Conservation (phyloP, 2,329 filamentous ascomycete genomes). For the Leptographium wingfieldii region DNA sequence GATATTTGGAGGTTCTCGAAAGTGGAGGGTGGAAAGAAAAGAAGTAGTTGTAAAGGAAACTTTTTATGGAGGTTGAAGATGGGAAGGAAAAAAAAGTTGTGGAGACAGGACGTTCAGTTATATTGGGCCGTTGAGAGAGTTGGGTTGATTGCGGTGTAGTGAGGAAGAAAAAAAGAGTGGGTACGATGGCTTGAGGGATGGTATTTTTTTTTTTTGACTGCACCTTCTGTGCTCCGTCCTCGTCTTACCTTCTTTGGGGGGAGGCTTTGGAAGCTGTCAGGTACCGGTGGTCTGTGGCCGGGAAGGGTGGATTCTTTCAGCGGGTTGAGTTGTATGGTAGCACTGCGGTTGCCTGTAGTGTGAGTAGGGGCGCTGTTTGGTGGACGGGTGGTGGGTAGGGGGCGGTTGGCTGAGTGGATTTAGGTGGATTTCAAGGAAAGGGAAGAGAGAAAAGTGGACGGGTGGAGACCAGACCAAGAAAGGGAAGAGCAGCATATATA, state of each 20-base stretch:
- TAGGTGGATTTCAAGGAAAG: conserved; percentile 1
- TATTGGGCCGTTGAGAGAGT: conserved; percentile 6
- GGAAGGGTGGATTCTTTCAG: conserved; percentile 12
- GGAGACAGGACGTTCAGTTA: not conserved
- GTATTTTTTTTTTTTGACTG: not conserved
- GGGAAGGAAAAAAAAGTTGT: not conserved
- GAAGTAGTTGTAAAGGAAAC: conserved; percentile 7
- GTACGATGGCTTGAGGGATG: not conserved
- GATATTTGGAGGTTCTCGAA: conserved; percentile 13
- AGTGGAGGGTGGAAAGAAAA: conserved; percentile 12
- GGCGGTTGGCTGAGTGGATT: conserved; percentile 5
- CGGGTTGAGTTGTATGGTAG: conserved; percentile 8
- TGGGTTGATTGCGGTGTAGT: not conserved
- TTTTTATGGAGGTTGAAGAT: conserved; percentile 3
- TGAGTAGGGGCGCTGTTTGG: conserved; percentile 1
- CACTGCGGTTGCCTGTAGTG: conserved; percentile 7
- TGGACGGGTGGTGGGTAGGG: conserved; percentile 8
- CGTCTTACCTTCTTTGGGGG: conserved; percentile 6
- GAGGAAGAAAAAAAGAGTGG: not conserved
- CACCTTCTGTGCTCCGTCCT: not conserved
- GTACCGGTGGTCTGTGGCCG: conserved; percentile 12
- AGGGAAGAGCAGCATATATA: conserved; percentile 8
- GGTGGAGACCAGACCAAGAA: conserved; percentile 8
- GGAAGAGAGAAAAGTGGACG: conserved; percentile 10
- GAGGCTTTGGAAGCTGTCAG: conserved; percentile 10